Evolutionary conservation across 768 basidiomycete species (phyloP).

Genomic region (Pleurotus cornucopiae): DNA sequence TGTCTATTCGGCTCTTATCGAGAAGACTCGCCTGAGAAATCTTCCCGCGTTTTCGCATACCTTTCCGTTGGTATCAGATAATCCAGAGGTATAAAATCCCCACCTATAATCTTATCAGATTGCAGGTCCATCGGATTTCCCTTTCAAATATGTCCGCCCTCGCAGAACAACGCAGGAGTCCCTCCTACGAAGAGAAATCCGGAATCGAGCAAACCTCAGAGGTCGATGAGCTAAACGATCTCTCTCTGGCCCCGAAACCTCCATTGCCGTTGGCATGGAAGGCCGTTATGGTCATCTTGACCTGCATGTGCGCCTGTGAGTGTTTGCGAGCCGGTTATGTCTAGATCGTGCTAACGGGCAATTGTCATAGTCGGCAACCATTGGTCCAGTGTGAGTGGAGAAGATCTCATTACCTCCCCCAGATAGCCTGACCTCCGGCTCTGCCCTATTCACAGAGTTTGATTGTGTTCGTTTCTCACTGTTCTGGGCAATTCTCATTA

Average conservation of each 20-base stretch:
- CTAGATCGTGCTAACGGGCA: background rate
- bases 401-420: background rate
- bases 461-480: constrained; percentile 24
- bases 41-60: background rate
- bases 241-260: constrained; percentile 18
- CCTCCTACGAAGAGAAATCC: background rate
- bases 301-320: constrained; percentile 36
- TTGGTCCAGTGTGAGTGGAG: constrained; percentile 33
- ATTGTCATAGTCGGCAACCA: constrained; percentile 32
- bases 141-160: background rate
- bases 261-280: constrained; percentile 31
- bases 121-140: background rate
- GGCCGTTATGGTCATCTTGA: constrained; percentile 28
- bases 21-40: constrained; percentile 1
- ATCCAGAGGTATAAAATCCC: constrained; percentile 2
- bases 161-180: background rate
- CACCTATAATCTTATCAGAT: constrained; percentile 2
- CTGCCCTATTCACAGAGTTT: constrained; percentile 23
- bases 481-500: background rate
- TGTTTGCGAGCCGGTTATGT: background rate
- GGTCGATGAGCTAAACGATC: constrained; percentile 6
- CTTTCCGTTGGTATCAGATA: constrained; percentile 3
- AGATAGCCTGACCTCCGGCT: background rate
- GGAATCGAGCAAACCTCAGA: background rate
- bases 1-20: background rate